phyloP scores from a whole-genome alignment of 148 eudicot species.

The Rheum nobile region DNA sequence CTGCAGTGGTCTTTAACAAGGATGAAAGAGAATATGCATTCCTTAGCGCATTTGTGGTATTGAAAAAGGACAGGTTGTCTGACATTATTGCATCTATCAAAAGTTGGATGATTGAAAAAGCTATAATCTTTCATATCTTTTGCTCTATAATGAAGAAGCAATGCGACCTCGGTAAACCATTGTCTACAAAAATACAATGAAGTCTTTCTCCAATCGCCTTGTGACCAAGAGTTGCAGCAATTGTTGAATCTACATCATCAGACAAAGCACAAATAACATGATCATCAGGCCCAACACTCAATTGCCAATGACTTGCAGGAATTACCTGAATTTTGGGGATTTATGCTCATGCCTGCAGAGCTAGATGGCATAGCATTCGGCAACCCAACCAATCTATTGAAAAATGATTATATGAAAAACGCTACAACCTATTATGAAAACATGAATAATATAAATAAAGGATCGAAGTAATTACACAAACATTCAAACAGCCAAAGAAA shows the following conservation, averaged over 20 bases:
- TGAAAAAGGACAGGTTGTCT: slow-evolving; percentile 17
- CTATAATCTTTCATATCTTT: neutral
- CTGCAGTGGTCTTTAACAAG: slow-evolving; percentile 50
- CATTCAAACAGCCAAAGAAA: too few relatives aligned
- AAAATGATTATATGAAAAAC: too few relatives aligned
- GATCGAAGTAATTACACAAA: too few relatives aligned
- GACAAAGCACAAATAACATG: slow-evolving; percentile 96
- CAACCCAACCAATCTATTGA: too few relatives aligned
- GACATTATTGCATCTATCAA: slow-evolving; percentile 31
- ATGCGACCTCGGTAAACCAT: slow-evolving; percentile 76
- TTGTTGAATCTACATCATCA: slow-evolving; percentile 97
- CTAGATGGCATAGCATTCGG: too few relatives aligned
- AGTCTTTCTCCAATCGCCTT: slow-evolving; percentile 94
- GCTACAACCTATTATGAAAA: too few relatives aligned
- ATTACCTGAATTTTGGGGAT: too few relatives aligned
- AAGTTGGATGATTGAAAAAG: slow-evolving; percentile 52
- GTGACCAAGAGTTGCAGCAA: slow-evolving; percentile 95
- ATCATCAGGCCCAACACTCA: slow-evolving; percentile 72
- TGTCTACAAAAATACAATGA: slow-evolving; percentile 89
- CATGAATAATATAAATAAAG: too few relatives aligned
- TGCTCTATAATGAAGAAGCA: neutral
- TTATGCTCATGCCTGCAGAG: too few relatives aligned
- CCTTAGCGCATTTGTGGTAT: slow-evolving; percentile 59
- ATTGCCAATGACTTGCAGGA: too few relatives aligned
- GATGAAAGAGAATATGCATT: slow-evolving; percentile 31